Base-by-base conservation (phyloP, 2,329 filamentous ascomycete species). In the Claviceps monticola region DNA sequence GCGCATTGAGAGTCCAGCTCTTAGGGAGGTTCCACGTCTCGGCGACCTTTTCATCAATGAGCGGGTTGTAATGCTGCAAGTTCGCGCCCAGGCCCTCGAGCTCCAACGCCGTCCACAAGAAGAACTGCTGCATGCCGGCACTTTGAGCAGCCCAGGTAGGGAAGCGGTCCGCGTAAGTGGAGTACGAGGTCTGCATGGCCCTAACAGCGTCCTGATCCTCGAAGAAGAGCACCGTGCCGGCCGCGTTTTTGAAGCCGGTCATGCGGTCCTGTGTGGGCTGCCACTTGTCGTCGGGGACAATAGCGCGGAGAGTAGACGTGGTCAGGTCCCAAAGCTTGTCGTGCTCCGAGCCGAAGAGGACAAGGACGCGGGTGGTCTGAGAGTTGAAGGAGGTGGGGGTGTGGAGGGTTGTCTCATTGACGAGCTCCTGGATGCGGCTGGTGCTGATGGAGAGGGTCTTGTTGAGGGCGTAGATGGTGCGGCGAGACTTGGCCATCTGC, bases 161-260 rank as follows among this genome's bases (percentile, higher is more conserved):
- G 76, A 95, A 95, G 60, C 83, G 80, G 66, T 91, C 85, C 57
- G 84, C 83, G 74, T 88, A 95, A 52, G 77, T 54, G 51, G 87
- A 69, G 69, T 84, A 88, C 58, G 83, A 79, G 58, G 77, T 73
- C 71, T 88, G 79, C 61, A 88, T 75, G 52, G 65, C 70, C 59
- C 83, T 69, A 67, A 91, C 76, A 59, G 79, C 75, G 51, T 76
- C 71, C 57, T 81, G 76, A 72, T 94, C 87, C 70, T 88, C 83
- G 74, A 86, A 95, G 80, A 94, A 95, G 61, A 96, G 80, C 61
- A 91, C 84, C 50, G 87, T 86, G 59, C 88, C 90, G 59, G 89
- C 87, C 19, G 69, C 88, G 52, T 65, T 81, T 70, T 77, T 78
- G 74, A 95, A 91, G 60, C 70, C 62, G 58, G 62, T 65, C 55